Conservation (phyloP, 169 alveolate species). For the Eimeria praecox region DNA sequence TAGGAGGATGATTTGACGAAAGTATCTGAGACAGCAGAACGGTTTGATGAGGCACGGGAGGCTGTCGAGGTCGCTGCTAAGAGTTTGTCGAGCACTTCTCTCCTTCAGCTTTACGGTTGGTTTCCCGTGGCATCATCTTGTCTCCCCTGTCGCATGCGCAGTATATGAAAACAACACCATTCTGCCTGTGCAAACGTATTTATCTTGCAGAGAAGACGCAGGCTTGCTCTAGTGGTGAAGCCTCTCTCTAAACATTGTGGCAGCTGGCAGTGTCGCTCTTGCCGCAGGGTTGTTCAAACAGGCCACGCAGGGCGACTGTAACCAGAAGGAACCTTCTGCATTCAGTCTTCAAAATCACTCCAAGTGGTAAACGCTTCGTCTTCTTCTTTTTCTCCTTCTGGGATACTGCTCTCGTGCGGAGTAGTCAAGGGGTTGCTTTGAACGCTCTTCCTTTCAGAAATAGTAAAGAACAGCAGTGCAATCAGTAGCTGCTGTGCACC, state of each 20-base stretch:
- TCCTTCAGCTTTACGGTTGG: constrained; percentile 39
- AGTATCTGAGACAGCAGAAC: not conserved
- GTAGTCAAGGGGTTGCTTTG: not conserved
- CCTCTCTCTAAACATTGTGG: not conserved
- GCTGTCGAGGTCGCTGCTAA: constrained; percentile 11
- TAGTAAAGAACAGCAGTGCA: not conserved
- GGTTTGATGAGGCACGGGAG: constrained; percentile 41
- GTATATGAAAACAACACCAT: not conserved
- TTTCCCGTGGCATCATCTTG: not conserved
- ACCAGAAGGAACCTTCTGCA: constrained; percentile 33
- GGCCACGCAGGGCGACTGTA: constrained; percentile 74
- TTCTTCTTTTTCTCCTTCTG: not conserved
- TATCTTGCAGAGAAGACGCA: not conserved
- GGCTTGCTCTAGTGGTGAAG: not conserved
- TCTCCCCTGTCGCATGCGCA: not conserved
- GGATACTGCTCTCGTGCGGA: not conserved
- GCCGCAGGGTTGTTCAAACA: constrained; percentile 77
- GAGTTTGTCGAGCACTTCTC: not conserved
- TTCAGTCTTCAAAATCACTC: constrained; percentile 12
- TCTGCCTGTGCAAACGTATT: not conserved
- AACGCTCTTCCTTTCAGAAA: not conserved
- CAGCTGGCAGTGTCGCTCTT: not conserved
- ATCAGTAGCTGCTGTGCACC: not conserved
- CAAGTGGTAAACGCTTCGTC: constrained; percentile 20
- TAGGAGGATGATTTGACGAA: not conserved